Conservation (phyloP, 2,329 filamentous ascomycete genomes). For the Rosellinia necatrix region DNA sequence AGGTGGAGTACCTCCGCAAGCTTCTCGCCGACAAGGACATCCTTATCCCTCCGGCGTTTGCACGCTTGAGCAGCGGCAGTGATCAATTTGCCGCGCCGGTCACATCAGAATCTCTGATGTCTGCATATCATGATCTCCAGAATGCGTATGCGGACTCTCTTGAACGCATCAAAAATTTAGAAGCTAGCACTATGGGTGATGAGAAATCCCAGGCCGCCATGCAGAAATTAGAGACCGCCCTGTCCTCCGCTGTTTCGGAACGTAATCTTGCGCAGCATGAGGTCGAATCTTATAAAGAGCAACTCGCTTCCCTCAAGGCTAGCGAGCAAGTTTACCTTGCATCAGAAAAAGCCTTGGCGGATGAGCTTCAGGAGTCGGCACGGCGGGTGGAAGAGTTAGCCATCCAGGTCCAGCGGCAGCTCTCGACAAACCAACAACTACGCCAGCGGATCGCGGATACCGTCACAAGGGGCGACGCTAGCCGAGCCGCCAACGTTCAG, state of each 20-base stretch:
- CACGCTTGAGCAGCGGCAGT: conserved; percentile 48
- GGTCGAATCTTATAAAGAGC: conserved; percentile 63
- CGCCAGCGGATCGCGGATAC: conserved; percentile 78
- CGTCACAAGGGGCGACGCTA: conserved; percentile 80
- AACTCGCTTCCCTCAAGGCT: conserved; percentile 62
- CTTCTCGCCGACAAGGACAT: conserved; percentile 85
- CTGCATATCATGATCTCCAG: conserved; percentile 76
- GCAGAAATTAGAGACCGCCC: conserved; percentile 68
- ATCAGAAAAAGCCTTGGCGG: conserved; percentile 67
- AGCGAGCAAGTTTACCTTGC: conserved; percentile 61
- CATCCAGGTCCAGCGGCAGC: conserved; percentile 76
- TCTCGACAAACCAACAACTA: conserved; percentile 76
- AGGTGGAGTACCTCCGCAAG: conserved; percentile 80
- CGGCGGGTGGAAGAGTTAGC: conserved; percentile 80
- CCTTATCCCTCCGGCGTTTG: conserved; percentile 66
- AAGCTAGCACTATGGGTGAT: conserved; percentile 55
- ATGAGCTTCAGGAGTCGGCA: conserved; percentile 74
- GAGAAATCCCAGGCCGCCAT: conserved; percentile 67
- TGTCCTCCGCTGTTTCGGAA: conserved; percentile 71
- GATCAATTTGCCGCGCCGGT: conserved; percentile 53
- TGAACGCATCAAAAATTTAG: conserved; percentile 67
- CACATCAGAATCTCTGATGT: conserved; percentile 73
- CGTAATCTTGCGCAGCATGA: conserved; percentile 73
- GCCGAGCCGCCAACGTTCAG: conserved; percentile 78
- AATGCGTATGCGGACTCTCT: conserved; percentile 70